phyloP scores from a whole-genome alignment of 257 asterid genomes.

The Cinchona pubescens region DNA sequence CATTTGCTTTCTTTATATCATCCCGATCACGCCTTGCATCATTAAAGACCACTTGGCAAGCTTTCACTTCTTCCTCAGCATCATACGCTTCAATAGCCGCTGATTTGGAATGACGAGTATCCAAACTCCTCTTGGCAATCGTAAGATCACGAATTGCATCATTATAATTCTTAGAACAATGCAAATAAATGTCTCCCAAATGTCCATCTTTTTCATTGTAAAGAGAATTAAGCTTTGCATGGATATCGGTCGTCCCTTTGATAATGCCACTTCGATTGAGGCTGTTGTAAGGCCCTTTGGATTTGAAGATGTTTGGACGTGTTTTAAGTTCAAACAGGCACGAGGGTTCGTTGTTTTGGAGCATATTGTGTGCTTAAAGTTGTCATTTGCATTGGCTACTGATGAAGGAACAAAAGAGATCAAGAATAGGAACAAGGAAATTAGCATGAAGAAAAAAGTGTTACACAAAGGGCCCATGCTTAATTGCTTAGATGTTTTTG shows the following conservation, averaged over 20 bases:
- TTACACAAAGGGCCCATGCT: not conserved
- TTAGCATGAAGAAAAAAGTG: not conserved
- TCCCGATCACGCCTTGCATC: slow-evolving; percentile 20
- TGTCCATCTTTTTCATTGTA: not conserved
- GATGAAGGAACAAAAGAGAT: not conserved
- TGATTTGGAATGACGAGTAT: not conserved
- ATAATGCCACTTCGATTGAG: slow-evolving; percentile 22
- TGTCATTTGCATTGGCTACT: not conserved
- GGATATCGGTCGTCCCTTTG: slow-evolving; percentile 7
- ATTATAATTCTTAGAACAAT: slow-evolving; percentile 32
- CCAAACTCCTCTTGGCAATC: not conserved
- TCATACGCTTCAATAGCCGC: slow-evolving; percentile 8
- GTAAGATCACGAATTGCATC: slow-evolving; percentile 23
- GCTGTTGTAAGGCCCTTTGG: slow-evolving; percentile 3
- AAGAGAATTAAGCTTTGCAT: slow-evolving; percentile 9
- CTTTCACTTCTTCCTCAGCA: slow-evolving; percentile 19
- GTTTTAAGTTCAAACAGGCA: not conserved
- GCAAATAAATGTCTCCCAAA: slow-evolving; percentile 17
- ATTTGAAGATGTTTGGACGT: not conserved
- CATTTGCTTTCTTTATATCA: slow-evolving; percentile 21
- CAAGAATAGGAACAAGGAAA: not conserved
- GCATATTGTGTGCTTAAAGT: not conserved
- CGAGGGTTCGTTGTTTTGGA: not conserved
- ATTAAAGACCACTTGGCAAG: slow-evolving; percentile 17
- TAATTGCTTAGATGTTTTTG: too few relatives aligned